phyloP scores from a whole-genome alignment of 139 green algal genomes.

The Limnomonas spitsbergensis region DNA sequence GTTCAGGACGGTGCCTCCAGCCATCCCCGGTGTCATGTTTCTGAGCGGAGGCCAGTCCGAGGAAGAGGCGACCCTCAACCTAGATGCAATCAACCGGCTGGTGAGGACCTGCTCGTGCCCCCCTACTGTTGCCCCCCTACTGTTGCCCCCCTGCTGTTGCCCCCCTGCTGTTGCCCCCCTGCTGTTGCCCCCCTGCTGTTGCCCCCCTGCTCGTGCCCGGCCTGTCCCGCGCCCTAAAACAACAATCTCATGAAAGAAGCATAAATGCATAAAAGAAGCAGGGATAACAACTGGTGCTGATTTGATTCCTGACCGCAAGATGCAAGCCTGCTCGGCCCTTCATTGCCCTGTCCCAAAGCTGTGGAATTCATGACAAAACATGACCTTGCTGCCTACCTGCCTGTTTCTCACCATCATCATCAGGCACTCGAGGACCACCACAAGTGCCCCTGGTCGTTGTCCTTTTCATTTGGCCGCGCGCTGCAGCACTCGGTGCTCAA shows the following conservation, averaged over 20 bases:
- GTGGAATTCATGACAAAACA: no score
- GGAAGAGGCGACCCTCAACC: conserved; percentile 73
- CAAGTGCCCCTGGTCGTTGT: conserved; percentile 78
- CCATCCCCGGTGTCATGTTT: conserved; percentile 86
- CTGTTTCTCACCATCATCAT: no score
- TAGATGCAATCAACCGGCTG: conserved; percentile 71
- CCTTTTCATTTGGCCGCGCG: conserved; percentile 91
- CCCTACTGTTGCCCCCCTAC: not conserved
- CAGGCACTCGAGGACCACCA: no score
- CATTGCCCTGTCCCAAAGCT: no score
- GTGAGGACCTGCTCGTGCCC: conserved; percentile 11
- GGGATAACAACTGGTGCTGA: no score
- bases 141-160: not conserved
- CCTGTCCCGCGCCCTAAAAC: not conserved
- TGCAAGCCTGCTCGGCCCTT: no score
- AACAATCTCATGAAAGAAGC: no score
- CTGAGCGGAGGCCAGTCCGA: conserved; percentile 88
- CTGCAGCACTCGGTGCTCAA: conserved; percentile 74
- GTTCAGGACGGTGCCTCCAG: conserved; percentile 14
- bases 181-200: no score
- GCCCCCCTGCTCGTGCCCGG: not conserved
- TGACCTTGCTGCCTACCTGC: no score
- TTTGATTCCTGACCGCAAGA: no score
- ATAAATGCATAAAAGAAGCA: no score
- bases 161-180: no score